Evolutionary conservation across 202 grass and related monocot species (phyloP), one percentile per base, ranked within the genome.

Genomic region (Hordeum pubiflorum): DNA sequence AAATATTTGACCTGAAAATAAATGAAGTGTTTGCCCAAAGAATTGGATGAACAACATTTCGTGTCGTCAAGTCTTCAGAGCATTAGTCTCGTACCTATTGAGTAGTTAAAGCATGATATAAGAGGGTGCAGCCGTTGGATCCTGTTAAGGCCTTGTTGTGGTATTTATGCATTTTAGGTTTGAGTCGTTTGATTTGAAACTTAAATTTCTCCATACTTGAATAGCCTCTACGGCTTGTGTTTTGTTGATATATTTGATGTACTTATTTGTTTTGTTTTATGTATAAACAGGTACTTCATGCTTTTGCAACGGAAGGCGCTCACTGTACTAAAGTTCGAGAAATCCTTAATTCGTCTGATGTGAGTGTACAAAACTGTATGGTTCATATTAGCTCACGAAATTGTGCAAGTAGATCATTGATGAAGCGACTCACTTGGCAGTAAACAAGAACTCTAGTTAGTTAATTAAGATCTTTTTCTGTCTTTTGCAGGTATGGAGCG

Each of bases 291-390:
- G 96, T 99, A 84, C 83, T 99, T 59, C 96, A 95, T 88, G 96
- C 96, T 65, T 99, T 99, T 95, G 92, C 96, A 83, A 95, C 96
- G 14, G 96, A 95, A 72, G 96, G 96, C 33, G 90, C 96, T 56
- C 96, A 99, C 79, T 95, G 90, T 83, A 57, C 83, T 77, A 99
- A 93, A 99, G 91, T 99, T 87, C 90, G 86, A 87, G 90, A 99
- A 78, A 92, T 99, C 62, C 78, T 99, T 71, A 91, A 87, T 86
- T 78, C 86, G 29, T 99, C 96, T 71, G 78, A 92, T 87, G 96
- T 99, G 91, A 93, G 96, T 59, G 71, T 43, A 63, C 6, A 21
- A 20, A 76, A 74, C 20, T 83, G 26, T n/a, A 34, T 5, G 5
- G 27, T 72, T 41, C 39, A 61, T 75, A 10, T 50, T 86, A 70